These are phyloP conservation scores for Penicillium sclerotiorum DNA, from an alignment of 2,329 filamentous ascomycete species.

Conservation along the genomic window DNA sequence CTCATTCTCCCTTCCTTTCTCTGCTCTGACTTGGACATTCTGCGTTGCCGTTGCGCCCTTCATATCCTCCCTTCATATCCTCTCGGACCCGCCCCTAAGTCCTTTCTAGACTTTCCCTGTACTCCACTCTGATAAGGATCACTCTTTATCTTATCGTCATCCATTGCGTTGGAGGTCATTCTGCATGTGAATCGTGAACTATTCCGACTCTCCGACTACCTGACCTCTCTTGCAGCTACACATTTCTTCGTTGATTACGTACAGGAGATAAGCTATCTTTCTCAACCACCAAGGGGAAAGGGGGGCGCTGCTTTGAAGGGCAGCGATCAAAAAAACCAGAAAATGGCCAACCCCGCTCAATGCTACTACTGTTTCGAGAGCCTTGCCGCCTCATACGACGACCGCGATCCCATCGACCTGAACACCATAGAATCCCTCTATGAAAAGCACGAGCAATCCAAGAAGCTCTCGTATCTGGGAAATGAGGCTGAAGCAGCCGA, in stretches of 20 bases:
- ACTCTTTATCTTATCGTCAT: conserved; percentile 20
- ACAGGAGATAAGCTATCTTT: background rate
- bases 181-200: too few species aligned
- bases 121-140: conserved; percentile 12
- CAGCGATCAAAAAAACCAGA: background rate
- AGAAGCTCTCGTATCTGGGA: conserved; percentile 40
- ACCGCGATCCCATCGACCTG: conserved; percentile 68
- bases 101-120: conserved; percentile 6
- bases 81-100: conserved; percentile 1
- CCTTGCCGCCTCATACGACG: conserved; percentile 73
- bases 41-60: conserved; percentile 3
- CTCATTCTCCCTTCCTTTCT: background rate
- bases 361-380: conserved; percentile 93
- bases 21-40: background rate
- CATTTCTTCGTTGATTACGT: background rate
- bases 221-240: conserved; percentile 10
- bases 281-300: background rate
- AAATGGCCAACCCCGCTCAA: conserved; percentile 85
- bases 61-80: conserved; percentile 2
- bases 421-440: conserved; percentile 71
- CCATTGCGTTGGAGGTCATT: conserved; percentile 12
- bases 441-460: conserved; percentile 53
- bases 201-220: background rate
- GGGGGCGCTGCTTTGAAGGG: background rate
- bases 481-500: conserved; percentile 30